A percentile compares a stretch with the other conserved stretches of the same genome.
Conservation (phyloP, 352 stramenopile species). For the Pythium dissimile region DNA sequence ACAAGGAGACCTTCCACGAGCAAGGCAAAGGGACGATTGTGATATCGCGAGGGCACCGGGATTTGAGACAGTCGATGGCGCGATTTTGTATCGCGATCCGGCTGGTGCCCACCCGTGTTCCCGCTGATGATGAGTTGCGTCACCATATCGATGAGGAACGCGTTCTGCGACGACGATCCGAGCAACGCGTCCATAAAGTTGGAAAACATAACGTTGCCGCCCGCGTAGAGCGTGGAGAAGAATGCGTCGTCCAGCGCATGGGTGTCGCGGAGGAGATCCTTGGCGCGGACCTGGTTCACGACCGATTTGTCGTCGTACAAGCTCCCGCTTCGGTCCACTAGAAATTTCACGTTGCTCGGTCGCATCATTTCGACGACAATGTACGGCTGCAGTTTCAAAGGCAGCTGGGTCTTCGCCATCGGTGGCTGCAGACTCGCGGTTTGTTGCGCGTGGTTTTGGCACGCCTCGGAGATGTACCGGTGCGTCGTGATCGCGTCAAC, state of each 20-base stretch:
- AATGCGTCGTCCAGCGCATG: constrained; percentile 56
- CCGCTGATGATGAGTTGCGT: constrained; percentile 62
- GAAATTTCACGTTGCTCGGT: constrained; percentile 70
- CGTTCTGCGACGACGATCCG: constrained; percentile 51
- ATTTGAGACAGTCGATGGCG: constrained; percentile 53
- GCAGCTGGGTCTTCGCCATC: background rate
- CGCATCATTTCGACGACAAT: constrained; percentile 72
- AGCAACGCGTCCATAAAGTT: constrained; percentile 73
- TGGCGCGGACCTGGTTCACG: constrained; percentile 31
- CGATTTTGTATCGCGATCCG: constrained; percentile 40
- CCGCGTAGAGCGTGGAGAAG: constrained; percentile 54
- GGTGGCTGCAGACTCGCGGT: background rate
- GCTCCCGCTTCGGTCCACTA: constrained; percentile 44
- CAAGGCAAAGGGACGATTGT: constrained; percentile 54
- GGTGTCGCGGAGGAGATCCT: constrained; percentile 50
- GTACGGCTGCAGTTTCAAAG: constrained; percentile 28
- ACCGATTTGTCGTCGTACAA: constrained; percentile 37
- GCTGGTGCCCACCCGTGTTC: constrained; percentile 44
- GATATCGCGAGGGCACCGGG: constrained; percentile 43
- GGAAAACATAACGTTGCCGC: constrained; percentile 66
- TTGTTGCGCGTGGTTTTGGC: constrained; percentile 37
- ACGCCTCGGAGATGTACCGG: constrained; percentile 69
- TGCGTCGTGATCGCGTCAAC: constrained; percentile 76
- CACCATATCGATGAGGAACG: constrained; percentile 63
- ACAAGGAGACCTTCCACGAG: constrained; percentile 54